A percentile compares a stretch with the other conserved stretches of the same genome.
Conservation (phyloP, 2,329 filamentous ascomycete species). For the Cytospora piceae region DNA sequence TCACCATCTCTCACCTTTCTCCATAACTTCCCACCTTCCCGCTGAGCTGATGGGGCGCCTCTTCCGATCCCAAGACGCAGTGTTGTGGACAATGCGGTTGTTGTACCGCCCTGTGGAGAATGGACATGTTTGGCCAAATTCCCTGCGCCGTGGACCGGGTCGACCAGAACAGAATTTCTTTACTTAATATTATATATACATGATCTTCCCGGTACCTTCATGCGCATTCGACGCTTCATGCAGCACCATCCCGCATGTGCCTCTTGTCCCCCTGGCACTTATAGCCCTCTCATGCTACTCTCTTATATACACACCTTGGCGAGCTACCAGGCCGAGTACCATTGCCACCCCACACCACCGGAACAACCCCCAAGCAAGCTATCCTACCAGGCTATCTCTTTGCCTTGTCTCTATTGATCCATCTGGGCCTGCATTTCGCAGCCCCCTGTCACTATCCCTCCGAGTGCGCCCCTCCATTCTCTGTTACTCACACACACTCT, state of each 20-base stretch:
- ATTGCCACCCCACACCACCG: constrained; percentile 26
- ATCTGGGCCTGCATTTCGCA: constrained; percentile 36
- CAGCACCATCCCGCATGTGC: constrained; percentile 25
- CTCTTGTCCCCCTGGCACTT: constrained; percentile 14
- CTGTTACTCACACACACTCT: constrained; percentile 3
- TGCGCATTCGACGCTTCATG: constrained; percentile 20
- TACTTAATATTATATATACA: constrained; percentile 19
- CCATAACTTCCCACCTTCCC: constrained; percentile 3
- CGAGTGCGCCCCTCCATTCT: constrained; percentile 33
- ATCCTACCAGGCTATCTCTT: constrained; percentile 2
- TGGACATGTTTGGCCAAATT: constrained; percentile 5
- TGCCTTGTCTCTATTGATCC: constrained; percentile 26
- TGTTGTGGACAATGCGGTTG: constrained; percentile 10
- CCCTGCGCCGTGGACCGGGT: constrained; percentile 11
- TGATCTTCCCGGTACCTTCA: constrained; percentile 19
- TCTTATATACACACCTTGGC: constrained; percentile 21
- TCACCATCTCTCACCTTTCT: constrained; percentile 11
- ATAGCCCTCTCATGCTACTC: constrained; percentile 24
- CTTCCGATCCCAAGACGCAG: constrained; percentile 24
- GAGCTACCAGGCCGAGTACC: constrained; percentile 26
- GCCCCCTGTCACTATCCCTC: constrained; percentile 32
- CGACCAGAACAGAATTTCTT: constrained; percentile 16
- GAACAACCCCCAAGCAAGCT: constrained; percentile 23
- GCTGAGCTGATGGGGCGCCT: constrained; percentile 18
- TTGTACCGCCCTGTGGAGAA: constrained; percentile 8